Conservation (phyloP, 495 filamentous ascomycete species). For the Neurospora sp. region DNA sequence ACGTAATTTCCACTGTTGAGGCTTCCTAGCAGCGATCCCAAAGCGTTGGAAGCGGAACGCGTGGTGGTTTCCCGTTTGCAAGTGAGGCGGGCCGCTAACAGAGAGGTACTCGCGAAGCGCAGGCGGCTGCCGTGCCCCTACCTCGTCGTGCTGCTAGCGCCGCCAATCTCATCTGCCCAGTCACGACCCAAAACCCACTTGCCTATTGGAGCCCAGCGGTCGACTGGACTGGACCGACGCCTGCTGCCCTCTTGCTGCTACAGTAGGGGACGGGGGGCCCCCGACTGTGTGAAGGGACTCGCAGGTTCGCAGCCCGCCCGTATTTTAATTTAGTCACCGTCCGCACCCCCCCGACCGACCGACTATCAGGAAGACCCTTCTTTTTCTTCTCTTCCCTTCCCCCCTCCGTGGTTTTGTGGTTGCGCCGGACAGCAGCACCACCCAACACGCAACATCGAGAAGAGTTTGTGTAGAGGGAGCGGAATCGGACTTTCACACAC, state of each 20-base stretch:
- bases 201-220: neutral
- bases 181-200: neutral
- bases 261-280: neutral
- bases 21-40: neutral
- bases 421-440: conserved; percentile 6
- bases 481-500: neutral
- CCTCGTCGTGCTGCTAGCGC: conserved; percentile 1
- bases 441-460: conserved; percentile 4
- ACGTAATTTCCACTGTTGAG: neutral
- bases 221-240: neutral
- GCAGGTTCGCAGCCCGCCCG: conserved; percentile 3
- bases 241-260: neutral
- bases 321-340: conserved; percentile 16
- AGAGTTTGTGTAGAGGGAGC: neutral
- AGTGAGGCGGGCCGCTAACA: neutral
- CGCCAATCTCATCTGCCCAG: conserved; percentile 4
- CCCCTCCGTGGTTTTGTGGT: conserved; percentile 6
- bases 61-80: neutral
- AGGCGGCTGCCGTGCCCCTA: neutral
- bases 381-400: conserved; percentile 5
- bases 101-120: neutral
- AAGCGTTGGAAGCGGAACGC: neutral
- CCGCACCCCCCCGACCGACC: neutral
- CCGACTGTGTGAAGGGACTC: conserved; percentile 3
- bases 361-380: neutral